phyloP scores from a whole-genome alignment of 2,329 filamentous ascomycete genomes.

The Pseudogymnoascus sp. region DNA sequence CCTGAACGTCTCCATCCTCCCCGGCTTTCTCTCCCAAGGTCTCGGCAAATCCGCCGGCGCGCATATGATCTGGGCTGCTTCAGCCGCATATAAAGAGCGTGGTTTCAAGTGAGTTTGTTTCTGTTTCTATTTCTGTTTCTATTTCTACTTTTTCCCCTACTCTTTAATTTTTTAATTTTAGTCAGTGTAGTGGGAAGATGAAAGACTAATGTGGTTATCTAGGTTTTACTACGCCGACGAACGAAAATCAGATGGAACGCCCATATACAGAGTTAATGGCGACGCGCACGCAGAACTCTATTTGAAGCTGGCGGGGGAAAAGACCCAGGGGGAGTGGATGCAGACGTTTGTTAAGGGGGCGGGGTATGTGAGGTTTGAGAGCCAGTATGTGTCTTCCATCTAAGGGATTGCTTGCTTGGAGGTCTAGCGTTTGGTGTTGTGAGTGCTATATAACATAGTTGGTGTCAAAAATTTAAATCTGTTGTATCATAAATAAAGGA shows the following conservation, averaged over 20 bases:
- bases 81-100: constrained; percentile 12
- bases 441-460: background rate
- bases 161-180: too few relatives aligned
- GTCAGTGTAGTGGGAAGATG: too few relatives aligned
- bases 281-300: constrained; percentile 39
- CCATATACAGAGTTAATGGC: constrained; percentile 32
- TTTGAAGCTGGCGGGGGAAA: constrained; percentile 33
- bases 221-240: constrained; percentile 49
- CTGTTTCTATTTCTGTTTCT: too few relatives aligned
- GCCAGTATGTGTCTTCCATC: background rate
- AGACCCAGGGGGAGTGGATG: constrained; percentile 39
- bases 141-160: too few relatives aligned
- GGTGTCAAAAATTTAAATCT: background rate
- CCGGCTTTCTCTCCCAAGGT: constrained; percentile 31
- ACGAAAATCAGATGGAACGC: constrained; percentile 36
- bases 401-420: background rate
- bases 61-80: constrained; percentile 32
- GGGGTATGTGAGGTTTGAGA: constrained; percentile 22
- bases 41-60: constrained; percentile 35
- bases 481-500: background rate
- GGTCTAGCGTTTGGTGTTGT: background rate
- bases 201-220: too few relatives aligned
- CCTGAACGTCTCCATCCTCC: constrained; percentile 31
- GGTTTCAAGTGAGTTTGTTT: too few relatives aligned
- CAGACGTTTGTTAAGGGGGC: constrained; percentile 39